phyloP scores from a whole-genome alignment of 208 protist genomes.

The Leishmania major region DNA sequence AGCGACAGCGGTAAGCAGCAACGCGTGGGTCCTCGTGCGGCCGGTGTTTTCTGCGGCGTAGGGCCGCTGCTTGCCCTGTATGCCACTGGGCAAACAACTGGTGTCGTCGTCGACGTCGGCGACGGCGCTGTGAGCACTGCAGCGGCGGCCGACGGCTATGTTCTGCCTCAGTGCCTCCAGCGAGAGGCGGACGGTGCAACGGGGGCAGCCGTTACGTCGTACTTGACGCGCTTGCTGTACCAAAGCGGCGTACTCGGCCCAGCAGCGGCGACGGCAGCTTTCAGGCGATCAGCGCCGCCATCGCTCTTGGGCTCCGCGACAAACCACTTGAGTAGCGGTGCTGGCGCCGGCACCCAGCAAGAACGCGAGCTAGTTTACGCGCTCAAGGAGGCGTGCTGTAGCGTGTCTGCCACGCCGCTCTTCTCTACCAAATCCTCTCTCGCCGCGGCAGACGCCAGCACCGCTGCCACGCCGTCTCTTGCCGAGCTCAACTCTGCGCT shows the following conservation, averaged over 20 bases:
- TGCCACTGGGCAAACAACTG: slow-evolving; percentile 60
- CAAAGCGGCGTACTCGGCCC: slow-evolving; percentile 40
- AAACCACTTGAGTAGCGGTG: neutral
- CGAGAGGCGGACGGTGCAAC: slow-evolving; percentile 47
- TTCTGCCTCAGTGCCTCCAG: slow-evolving; percentile 48
- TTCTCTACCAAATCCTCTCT: neutral
- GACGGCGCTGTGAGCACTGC: slow-evolving; percentile 58
- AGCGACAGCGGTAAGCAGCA: slow-evolving; percentile 59
- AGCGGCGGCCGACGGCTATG: slow-evolving; percentile 53
- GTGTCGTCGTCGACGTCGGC: slow-evolving; percentile 62
- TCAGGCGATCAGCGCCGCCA: neutral
- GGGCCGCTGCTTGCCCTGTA: slow-evolving; percentile 64
- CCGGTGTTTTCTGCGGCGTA: slow-evolving; percentile 54
- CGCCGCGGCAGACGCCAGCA: neutral
- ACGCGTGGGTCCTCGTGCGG: slow-evolving; percentile 51
- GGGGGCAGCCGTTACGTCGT: slow-evolving; percentile 49
- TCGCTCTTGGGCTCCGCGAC: slow-evolving; percentile 1
- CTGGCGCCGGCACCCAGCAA: slow-evolving; percentile 37
- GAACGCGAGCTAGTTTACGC: slow-evolving; percentile 48
- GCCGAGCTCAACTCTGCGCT: slow-evolving; percentile 19
- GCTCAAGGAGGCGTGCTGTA: slow-evolving; percentile 55
- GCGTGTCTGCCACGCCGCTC: slow-evolving; percentile 31
- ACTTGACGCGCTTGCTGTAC: slow-evolving; percentile 54
- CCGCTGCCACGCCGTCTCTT: neutral
- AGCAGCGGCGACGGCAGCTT: neutral